phyloP scores from a whole-genome alignment of 306 rosid genomes.

The Cucurbita argyrosperma region DNA sequence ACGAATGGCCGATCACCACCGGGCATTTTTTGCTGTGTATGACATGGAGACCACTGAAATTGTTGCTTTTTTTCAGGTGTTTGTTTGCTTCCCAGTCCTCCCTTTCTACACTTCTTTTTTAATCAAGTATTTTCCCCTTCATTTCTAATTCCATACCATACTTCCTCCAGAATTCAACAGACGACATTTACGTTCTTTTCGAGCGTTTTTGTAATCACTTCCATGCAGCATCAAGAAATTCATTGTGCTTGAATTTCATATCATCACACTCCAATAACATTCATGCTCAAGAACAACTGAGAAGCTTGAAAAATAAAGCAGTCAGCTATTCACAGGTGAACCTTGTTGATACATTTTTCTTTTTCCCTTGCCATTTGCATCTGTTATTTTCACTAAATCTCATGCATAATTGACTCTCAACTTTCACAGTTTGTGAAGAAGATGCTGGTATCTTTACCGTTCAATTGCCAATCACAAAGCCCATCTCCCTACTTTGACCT shows the following conservation, averaged over 20 bases:
- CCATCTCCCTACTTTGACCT: slow-evolving; percentile 98
- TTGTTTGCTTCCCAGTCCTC: background rate
- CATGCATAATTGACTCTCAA: slow-evolving; percentile 9
- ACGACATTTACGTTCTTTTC: slow-evolving; percentile 67
- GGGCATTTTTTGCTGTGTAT: slow-evolving; percentile 76
- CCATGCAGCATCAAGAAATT: slow-evolving; percentile 59
- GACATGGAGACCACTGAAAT: slow-evolving; percentile 97
- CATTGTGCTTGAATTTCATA: slow-evolving; percentile 57
- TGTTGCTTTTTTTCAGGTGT: slow-evolving; percentile 80
- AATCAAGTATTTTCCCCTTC: background rate
- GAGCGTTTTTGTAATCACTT: slow-evolving; percentile 85
- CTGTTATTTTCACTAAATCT: slow-evolving; percentile 1
- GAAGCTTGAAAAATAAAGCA: slow-evolving; percentile 53
- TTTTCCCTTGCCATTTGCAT: background rate
- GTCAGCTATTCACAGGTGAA: slow-evolving; percentile 61
- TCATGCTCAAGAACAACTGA: slow-evolving; percentile 64
- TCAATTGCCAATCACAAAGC: slow-evolving; percentile 81
- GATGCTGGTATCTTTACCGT: slow-evolving; percentile 77
- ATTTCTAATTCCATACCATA: slow-evolving; percentile 20
- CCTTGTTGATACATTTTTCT: background rate
- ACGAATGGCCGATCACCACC: slow-evolving; percentile 63
- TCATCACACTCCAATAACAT: slow-evolving; percentile 81
- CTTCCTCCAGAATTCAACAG: slow-evolving; percentile 61
- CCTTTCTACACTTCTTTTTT: background rate
- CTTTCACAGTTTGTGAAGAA: slow-evolving; percentile 84